Evolutionary conservation across 1,139 yeast species (phyloP).

Genomic region (Pichia sp.): DNA sequence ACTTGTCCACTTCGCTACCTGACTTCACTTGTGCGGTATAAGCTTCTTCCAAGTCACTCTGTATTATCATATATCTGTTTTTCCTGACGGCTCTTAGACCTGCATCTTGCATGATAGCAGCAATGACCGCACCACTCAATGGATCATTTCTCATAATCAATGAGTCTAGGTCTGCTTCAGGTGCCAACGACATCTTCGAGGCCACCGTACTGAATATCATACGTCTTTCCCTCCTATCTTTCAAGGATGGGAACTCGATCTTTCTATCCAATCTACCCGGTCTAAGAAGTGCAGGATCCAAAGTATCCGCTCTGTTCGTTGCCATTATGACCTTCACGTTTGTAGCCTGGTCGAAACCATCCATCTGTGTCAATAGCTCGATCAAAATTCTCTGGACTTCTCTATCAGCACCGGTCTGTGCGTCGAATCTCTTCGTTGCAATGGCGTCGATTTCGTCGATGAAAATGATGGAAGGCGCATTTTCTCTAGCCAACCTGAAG

Average conservation of each 20-base stretch:
- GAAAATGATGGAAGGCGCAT: conserved; percentile 92
- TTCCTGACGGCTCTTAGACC: conserved; percentile 97
- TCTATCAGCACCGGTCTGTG: conserved; percentile 98
- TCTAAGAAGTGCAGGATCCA: conserved; percentile 94
- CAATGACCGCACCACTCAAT: conserved; percentile 93
- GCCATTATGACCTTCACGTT: conserved; percentile 99
- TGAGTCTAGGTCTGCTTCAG: conserved; percentile 94
- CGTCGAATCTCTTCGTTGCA: conserved; percentile 98
- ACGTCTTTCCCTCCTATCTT: conserved; percentile 97
- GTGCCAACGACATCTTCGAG: conserved; percentile 95
- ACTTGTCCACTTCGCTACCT: conserved; percentile 92
- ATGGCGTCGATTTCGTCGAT: conserved; percentile 99
- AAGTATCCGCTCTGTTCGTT: conserved; percentile 94
- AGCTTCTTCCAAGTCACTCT: conserved; percentile 95
- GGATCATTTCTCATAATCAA: conserved; percentile 95
- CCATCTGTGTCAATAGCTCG: conserved; percentile 97
- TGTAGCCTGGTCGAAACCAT: conserved; percentile 94
- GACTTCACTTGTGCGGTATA: conserved; percentile 95
- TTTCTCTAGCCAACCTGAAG: conserved; percentile 93
- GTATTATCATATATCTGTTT: conserved; percentile 93
- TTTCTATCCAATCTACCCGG: conserved; percentile 99
- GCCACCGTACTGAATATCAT: conserved; percentile 94
- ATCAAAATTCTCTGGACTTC: conserved; percentile 97
- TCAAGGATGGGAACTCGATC: conserved; percentile 91
- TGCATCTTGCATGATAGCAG: conserved; percentile 99